Base-by-base conservation (phyloP, 768 basidiomycete genomes). In the Mrakia frigida region DNA sequence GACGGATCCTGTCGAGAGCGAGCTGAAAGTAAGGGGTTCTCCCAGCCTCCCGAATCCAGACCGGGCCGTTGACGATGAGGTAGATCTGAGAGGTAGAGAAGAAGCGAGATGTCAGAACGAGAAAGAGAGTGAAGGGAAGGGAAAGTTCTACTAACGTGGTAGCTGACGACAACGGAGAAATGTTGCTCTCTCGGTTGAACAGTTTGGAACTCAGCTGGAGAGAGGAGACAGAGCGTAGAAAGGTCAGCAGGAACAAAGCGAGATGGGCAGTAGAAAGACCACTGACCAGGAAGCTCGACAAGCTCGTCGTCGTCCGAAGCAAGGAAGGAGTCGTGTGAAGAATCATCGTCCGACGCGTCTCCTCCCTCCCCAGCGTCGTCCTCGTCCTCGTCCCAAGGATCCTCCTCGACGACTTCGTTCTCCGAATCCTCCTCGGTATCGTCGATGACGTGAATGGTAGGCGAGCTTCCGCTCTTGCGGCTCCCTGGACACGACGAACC, bases 61-160 rank as follows among this genome's bases (percentile, higher is more conserved):
- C 10, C 4, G 25, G 39, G n/a, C 65, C 65, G 37, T 39, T 16
- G 25, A n/a, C 25, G 39, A 68, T 43, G 39, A 68, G 65, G 37
- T 41, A 68, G 65, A 68, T 68, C 61, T 63, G 25, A 16, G 25
- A 13, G 31, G 25, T 21, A 9, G 25, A 31, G 10, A 7, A 25
- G 10, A 21, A 21, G 28, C n/a, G 5, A 18, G 16, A n/a, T 3
- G n/a, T 35, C 28, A 28, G 6, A 1, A 33, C 25, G 16, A 28
- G n/a, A 2, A 13, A 63, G n/a, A 6, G 56, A 23, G 56, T 11
- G 2, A 9, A 59, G 61, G 16, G 16, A 14, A 2, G 16, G n/a
- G n/a, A n/a, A n/a, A n/a, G n/a, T n/a, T n/a, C n/a, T 10, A 63
- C 61, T 63, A 28, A 63, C 61, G 39, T 68, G 65, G 23, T 68